Base-by-base conservation (phyloP, 306 rosid genomes). In the Oxytropis ochrocephala region DNA sequence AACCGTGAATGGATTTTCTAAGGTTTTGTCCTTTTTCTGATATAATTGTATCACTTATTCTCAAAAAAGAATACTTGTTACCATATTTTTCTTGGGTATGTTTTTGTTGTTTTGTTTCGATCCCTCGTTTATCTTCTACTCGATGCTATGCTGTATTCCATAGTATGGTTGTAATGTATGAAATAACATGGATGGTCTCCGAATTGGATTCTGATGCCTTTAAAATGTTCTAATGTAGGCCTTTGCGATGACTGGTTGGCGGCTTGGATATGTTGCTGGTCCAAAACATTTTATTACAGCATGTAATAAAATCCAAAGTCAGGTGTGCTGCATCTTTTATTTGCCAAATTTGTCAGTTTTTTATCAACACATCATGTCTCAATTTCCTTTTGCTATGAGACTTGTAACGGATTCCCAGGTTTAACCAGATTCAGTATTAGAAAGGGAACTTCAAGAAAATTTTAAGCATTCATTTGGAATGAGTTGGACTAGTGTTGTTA, bases 201-300 rank as follows among this genome's bases (percentile, higher is more conserved):
- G 16, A 29, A 52, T 70, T 36, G 65, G 63, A 36, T 44, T 51
- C 68, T 82, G 81, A 81, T 48, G 79, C 69, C 72, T 70, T 74
- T 53, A 75, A 62, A 17, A 27, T 83, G 64, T 43, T 36, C 73
- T 49, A 17, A 50, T 64, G 67, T 69, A 91, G 99, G 86, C 97
- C 65, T 95, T 91, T 81, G 99, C 97, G 52, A 95, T 95, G 99
- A 95, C 99, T 54, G 99, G 99, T 78, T 95, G 97, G 99, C 83
- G 99, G 41, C 96, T 91, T 75, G 97, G 99, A 67, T 95, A 91
- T 84, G 2, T 95, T 60, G 97, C 97, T 73, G 99, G 95, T 70
- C 97, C 99, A 41, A 95, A 89, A 74, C 97, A 95, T 80, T 95
- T 91, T 73, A 77, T 87, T 47, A 46, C 87, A 3, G 99, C 99